Percentiles rank a stretch among this genome's conserved stretches.
Evolutionary conservation across 768 basidiomycete species (phyloP).

Genomic region (Lactarius sanguifluus): DNA sequence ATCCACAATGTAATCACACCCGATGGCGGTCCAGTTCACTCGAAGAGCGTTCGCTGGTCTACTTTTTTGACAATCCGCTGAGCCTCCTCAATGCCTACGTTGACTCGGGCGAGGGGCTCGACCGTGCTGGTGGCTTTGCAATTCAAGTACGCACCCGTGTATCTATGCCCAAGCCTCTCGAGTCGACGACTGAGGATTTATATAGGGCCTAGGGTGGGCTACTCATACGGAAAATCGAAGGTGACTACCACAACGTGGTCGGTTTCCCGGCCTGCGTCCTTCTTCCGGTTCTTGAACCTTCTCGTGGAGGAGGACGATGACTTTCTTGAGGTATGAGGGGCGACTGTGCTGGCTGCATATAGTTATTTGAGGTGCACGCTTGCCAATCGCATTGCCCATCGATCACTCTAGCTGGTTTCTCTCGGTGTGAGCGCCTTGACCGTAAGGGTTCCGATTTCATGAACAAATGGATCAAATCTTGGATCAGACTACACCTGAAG

Average conservation of each 20-base stretch:
- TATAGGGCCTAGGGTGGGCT: constrained; percentile 77
- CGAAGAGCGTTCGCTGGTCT: constrained; percentile 78
- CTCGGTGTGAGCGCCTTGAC: not conserved
- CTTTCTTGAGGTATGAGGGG: constrained; percentile 48
- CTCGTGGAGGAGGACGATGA: constrained; percentile 74
- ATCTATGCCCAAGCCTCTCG: not conserved
- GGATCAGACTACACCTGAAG: not conserved
- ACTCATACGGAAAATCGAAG: constrained; percentile 82
- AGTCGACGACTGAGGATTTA: constrained; percentile 2
- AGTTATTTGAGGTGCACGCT: not conserved
- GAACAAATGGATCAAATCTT: not conserved
- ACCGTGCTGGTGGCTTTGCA: constrained; percentile 93
- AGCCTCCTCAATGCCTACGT: constrained; percentile 75
- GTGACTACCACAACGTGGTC: constrained; percentile 87
- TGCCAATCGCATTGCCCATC: not conserved
- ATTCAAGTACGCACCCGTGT: constrained; percentile 63
- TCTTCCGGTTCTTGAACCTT: constrained; percentile 71
- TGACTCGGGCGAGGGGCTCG: constrained; percentile 79
- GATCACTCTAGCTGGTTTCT: not conserved
- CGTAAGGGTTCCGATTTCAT: not conserved
- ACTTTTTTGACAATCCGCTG: constrained; percentile 64
- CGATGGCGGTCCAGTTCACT: constrained; percentile 53
- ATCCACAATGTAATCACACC: not conserved
- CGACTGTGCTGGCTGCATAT: not conserved
- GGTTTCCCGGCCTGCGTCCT: constrained; percentile 90